Base-by-base conservation (phyloP, 495 filamentous ascomycete species). In the Hypoxylon cercidicola region DNA sequence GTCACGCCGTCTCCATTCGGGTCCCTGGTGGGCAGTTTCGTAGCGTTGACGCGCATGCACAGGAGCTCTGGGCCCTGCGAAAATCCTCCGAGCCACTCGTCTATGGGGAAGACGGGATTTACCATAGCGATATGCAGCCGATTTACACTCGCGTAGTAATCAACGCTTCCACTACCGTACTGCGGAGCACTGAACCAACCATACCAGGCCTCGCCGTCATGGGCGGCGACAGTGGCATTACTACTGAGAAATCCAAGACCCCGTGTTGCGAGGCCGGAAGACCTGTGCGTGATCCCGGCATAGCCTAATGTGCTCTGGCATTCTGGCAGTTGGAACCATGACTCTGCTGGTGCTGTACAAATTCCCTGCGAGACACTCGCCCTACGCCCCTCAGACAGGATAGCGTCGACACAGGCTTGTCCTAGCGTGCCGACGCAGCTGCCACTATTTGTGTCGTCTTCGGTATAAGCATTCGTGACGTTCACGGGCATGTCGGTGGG, bases 31-130 rank as follows among this genome's bases (percentile, higher is more conserved):
- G 39, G n/a, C n/a, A 41, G n/a, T 41, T 41, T 41, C 39, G 39
- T 41, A 41, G 39, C 39, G 39, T 41, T 41, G n/a, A 41, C 39
- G 8, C 39, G 39, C 39, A 41, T 41, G 39, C 39, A 41, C 39
- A 41, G 12, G 39, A 41, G 39, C 39, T 41, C 1, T 41, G 39
- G 39, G 39, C n/a, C n/a, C 39, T 41, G 39, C 39, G 39, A 41
- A 1, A 3, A 16, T 41, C 13, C 39, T 41, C 39, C 39, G 3
- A 2, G 5, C 39, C 4, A 6, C n/a, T 13, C 39, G 12, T 41
- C n/a, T 16, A 8, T 41, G 39, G 39, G 39, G 2, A 41, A 16
- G 39, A 41, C 15, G n/a, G 39, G 39, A 6, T 41, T 41, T 41
- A 41, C n/a, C 39, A 41, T 3, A 8, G n/a, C 39, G 39, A 41